Evolutionary conservation across 176 grass and related monocot genomes (phyloP).

Genomic region (Lolium multiflorum): DNA sequence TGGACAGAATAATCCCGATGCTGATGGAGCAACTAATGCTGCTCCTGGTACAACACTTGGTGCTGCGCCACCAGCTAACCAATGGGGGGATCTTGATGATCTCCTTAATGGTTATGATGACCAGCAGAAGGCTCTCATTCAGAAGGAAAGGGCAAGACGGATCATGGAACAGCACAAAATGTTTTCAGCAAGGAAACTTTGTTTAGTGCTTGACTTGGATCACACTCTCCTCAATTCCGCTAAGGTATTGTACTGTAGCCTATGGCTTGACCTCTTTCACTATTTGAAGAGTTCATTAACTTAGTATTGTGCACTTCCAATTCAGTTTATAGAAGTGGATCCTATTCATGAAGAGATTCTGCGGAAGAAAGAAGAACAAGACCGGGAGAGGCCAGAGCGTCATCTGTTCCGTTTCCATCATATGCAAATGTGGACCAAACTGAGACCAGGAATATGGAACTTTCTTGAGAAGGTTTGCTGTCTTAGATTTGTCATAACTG

Average conservation of each 20-base stretch:
- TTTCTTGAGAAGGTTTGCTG: slow-evolving; percentile 89
- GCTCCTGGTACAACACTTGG: slow-evolving; percentile 35
- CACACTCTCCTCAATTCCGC: slow-evolving; percentile 98
- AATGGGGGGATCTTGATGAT: slow-evolving; percentile 82
- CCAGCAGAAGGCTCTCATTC: slow-evolving; percentile 87
- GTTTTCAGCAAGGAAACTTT: slow-evolving; percentile 86
- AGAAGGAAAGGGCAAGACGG: slow-evolving; percentile 94
- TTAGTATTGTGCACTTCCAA: neutral
- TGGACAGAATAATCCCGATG: slow-evolving; percentile 47
- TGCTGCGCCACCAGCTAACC: slow-evolving; percentile 35
- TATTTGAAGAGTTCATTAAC: slow-evolving; percentile 32
- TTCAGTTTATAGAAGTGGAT: slow-evolving; percentile 94
- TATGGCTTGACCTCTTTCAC: slow-evolving; percentile 28
- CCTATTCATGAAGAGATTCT: slow-evolving; percentile 81
- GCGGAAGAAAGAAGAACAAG: slow-evolving; percentile 92
- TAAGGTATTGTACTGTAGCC: slow-evolving; percentile 65
- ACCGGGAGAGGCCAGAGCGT: slow-evolving; percentile 66
- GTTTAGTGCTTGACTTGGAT: slow-evolving; percentile 97
- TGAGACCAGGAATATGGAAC: slow-evolving; percentile 98
- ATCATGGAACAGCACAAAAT: slow-evolving; percentile 85
- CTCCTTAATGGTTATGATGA: slow-evolving; percentile 94
- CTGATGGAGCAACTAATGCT: slow-evolving; percentile 39
- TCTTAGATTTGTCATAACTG: neutral
- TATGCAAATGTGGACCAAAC: slow-evolving; percentile 99
- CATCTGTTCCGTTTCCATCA: slow-evolving; percentile 90